Conservation (phyloP, 2,329 filamentous ascomycete species). For the Pochonia chlamydosporia region DNA sequence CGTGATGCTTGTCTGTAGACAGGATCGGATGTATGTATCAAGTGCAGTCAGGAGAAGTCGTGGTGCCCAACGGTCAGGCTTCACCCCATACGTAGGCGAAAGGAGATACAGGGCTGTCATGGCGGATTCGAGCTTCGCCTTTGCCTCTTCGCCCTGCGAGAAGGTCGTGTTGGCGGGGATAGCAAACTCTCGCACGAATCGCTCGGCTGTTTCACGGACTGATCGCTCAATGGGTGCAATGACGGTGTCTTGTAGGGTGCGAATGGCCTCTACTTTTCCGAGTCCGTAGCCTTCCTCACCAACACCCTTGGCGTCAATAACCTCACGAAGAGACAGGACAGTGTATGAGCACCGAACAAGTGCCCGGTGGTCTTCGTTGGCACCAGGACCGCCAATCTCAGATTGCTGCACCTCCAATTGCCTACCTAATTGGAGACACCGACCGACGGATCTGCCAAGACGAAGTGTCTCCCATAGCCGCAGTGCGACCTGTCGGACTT, state of each 20-base stretch:
- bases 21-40: constrained; percentile 75
- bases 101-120: constrained; percentile 74
- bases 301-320: constrained; percentile 60
- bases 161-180: constrained; percentile 55
- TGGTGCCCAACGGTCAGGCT: constrained; percentile 55
- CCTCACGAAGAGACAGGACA: constrained; percentile 66
- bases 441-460: constrained; percentile 67
- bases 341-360: constrained; percentile 80
- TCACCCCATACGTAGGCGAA: constrained; percentile 56
- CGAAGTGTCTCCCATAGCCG: constrained; percentile 75
- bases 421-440: constrained; percentile 74
- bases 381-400: constrained; percentile 46
- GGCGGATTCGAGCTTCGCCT: constrained; percentile 66
- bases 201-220: constrained; percentile 68
- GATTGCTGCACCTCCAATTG: constrained; percentile 82
- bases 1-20: constrained; percentile 72
- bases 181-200: constrained; percentile 78
- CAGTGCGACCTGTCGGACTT: constrained; percentile 71
- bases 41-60: constrained; percentile 69
- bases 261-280: constrained; percentile 67
- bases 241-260: constrained; percentile 63
- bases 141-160: constrained; percentile 66
- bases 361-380: constrained; percentile 67
- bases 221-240: constrained; percentile 67
- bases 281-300: constrained; percentile 74